Evolutionary conservation across 2,329 filamentous ascomycete species (phyloP), one percentile per base, ranked within the genome.

Genomic region (Sporothrix sp.): DNA sequence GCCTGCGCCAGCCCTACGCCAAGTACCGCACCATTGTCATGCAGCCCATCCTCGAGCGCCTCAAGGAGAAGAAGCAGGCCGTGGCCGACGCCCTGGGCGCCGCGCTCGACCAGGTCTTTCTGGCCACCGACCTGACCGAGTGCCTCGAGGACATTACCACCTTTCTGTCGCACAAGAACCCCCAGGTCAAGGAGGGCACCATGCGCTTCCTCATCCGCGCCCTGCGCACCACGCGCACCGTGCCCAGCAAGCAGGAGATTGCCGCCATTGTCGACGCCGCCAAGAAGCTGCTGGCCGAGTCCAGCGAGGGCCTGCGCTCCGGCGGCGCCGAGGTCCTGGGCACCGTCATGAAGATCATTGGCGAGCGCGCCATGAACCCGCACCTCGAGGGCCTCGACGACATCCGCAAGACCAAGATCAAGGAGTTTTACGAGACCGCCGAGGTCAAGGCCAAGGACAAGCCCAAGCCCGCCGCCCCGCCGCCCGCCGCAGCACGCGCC

Each of bases 261-360:
- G 84, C 84, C 52, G 77, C 79, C 7, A 88, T 97, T 49, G 87
- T 89, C n/a, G 93, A 97, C 60, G 79, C 82, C 1, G 83, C 82
- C 25, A 96, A 91, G 62, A 97, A 95, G 66, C 72, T 97, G 7
- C 74, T 98, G 14, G 84, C 90, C 0, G 93, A 98, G 64, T 91
- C 87, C 0, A 90, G 83, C 58, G 90, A 94, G 59, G 83, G 78
- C 3, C 79, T 95, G 53, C 81, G 93, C 67, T 84, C 91, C 44
- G 89, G 88, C 27, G 93, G 90, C 65, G 90, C 90, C 13, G 93
- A 98, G 66, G 82, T 93, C 30, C 72, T 98, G 3, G 93, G 94
- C 56, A 95, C 90, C 0, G 68, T 98, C 45, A 97, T 96, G 93
- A 98, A 97, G 71, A 97, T 98, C 50, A 87, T 97, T 71, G 91